A percentile compares a stretch with the other conserved stretches of the same genome.
Conservation (phyloP, 2,329 filamentous ascomycete genomes). For the Aspergillus ochraceus region DNA sequence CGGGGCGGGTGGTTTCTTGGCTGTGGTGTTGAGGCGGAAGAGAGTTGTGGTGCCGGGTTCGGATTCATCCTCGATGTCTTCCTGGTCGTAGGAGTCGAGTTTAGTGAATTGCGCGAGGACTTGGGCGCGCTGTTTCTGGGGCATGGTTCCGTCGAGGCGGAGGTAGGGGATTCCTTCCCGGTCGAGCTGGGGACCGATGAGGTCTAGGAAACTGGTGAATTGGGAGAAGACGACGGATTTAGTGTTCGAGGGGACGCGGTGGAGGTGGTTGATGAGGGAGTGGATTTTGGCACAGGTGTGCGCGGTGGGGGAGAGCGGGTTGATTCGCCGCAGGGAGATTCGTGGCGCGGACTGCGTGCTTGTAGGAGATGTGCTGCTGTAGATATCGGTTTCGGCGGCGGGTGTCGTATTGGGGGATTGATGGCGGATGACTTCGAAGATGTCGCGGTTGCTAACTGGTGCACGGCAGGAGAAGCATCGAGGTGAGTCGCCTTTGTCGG, state of each 20-base stretch:
- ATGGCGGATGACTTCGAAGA: conserved; percentile 89
- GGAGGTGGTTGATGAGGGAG: conserved; percentile 73
- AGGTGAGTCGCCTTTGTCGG: conserved; percentile 70
- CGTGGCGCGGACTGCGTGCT: conserved; percentile 43
- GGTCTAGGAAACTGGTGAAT: conserved; percentile 92
- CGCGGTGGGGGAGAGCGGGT: conserved; percentile 60
- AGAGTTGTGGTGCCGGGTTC: conserved; percentile 19
- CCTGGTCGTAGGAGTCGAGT: conserved; percentile 38
- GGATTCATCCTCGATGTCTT: conserved; percentile 36
- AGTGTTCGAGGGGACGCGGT: conserved; percentile 65
- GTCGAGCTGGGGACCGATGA: conserved; percentile 79
- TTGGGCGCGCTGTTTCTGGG: conserved; percentile 77
- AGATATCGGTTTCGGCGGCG: conserved; percentile 46
- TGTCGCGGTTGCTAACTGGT: conserved; percentile 74
- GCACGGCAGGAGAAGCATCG: conserved; percentile 91
- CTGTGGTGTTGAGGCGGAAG: conserved; percentile 14
- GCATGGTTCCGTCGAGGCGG: conserved; percentile 89
- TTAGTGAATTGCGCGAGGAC: conserved; percentile 72
- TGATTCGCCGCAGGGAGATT: conserved; percentile 62
- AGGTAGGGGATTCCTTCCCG: conserved; percentile 73
- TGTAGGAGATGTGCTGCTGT: conserved; percentile 39
- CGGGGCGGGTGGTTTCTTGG: conserved; percentile 1
- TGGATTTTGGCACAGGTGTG: conserved; percentile 79
- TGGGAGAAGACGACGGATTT: conserved; percentile 96
- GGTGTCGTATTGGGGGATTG: conserved; percentile 43